Percentiles rank a stretch among this genome's conserved stretches.
Evolutionary conservation across 441 rosid genomes (phyloP).

Genomic region (Gossypium schwendimanii): DNA sequence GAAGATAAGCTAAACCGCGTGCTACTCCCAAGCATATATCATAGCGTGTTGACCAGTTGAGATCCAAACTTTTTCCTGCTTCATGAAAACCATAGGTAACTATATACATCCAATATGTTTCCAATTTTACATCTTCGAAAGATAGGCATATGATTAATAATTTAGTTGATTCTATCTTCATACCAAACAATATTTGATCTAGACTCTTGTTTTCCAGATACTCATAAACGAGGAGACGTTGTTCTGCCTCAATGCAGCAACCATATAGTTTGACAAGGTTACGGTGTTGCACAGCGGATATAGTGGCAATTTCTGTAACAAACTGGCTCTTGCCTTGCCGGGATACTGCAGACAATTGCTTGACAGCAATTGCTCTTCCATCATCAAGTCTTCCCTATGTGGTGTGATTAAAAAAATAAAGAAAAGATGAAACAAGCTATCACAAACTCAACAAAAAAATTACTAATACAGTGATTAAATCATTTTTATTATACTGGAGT

Average conservation of each 20-base stretch:
- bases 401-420: neutral
- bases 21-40: slow-evolving; percentile 56
- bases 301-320: slow-evolving; percentile 49
- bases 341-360: slow-evolving; percentile 42
- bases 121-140: neutral
- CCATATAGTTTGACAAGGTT: slow-evolving; percentile 39
- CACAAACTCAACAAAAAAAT: neutral
- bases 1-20: slow-evolving; percentile 62
- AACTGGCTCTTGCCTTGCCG: slow-evolving; percentile 51
- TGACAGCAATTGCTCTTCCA: slow-evolving; percentile 48
- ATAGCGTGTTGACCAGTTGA: slow-evolving; percentile 48
- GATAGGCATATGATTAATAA: neutral
- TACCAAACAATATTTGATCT: slow-evolving; percentile 48
- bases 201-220: slow-evolving; percentile 42
- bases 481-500: neutral
- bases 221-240: slow-evolving; percentile 46
- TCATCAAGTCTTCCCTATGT: slow-evolving; percentile 30
- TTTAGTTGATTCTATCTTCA: neutral
- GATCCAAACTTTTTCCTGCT: slow-evolving; percentile 35
- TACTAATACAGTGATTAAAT: neutral
- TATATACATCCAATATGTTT: slow-evolving; percentile 2
- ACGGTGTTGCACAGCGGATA: slow-evolving; percentile 39
- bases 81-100: slow-evolving; percentile 6
- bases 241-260: slow-evolving; percentile 39
- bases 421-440: neutral